Evolutionary conservation across 129 eudicot species (phyloP), one percentile per base, ranked within the genome.

Genomic region (Tagetes erecta): DNA sequence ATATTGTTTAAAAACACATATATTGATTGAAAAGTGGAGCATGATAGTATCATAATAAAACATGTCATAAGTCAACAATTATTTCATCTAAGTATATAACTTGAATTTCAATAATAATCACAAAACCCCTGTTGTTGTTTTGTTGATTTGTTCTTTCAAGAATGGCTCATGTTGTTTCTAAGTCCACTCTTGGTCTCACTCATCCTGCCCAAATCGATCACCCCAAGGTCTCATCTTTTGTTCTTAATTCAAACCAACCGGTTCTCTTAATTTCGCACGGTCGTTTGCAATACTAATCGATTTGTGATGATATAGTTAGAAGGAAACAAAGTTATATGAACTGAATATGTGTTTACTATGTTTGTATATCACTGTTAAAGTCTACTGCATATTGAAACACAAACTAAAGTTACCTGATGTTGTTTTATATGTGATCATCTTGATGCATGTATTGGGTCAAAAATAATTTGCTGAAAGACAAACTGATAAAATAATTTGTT

Each of bases 181-280:
- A 81, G 51, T 90, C 87, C 76, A 88, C 95, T 75, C 96, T 93
- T 68, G 98, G 98, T 74, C 96, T 93, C 88, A 93, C 98, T 78
- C 78, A 82, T 27, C 89, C 98, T 68, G 86, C 86, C 50, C 84
- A 71, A 55, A 82, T 86, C 77, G 85, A 90, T 33, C 80, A 82
- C 11, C 90, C 86, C 13, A 84, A 91, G 97, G 95, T 88, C 51
- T 46, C 64, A 42, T 35, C n/a, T 67, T 68, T 42, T 6, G 2
- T 57, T 77, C 20, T 52, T 68, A 30, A 33, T 67, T 67, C 39
- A 13, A 53, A 33, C 41, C 63, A n/a, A 2, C 57, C 6, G 69
- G 41, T 20, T 58, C 38, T 50, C 7, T 46, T 70, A 49, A 38
- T 67, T 68, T 51, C 37, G 55, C 57, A 14, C 42, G 4, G 35